These are phyloP conservation scores for Mucuna pruriens DNA, from an alignment of 306 rosid genomes.

Conservation along the genomic window DNA sequence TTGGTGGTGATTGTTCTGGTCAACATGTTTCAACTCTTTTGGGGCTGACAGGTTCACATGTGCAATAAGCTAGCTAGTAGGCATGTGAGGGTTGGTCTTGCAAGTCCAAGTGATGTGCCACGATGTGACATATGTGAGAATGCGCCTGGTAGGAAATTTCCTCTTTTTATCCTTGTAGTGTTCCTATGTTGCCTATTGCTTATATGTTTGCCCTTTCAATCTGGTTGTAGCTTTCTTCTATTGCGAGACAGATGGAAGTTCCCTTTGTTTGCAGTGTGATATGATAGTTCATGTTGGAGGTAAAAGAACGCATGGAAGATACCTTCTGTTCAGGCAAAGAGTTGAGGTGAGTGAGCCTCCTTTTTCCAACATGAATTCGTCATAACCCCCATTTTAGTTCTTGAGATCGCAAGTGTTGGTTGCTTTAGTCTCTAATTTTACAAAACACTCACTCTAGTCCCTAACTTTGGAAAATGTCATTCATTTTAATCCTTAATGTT, in stretches of 20 bases:
- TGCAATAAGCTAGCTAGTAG: constrained; percentile 97
- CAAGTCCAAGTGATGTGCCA: constrained; percentile 90
- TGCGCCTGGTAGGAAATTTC: constrained; percentile 75
- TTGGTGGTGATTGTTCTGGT: constrained; percentile 28
- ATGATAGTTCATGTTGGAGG: constrained; percentile 98
- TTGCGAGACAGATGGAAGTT: constrained; percentile 95
- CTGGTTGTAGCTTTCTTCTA: constrained; percentile 88
- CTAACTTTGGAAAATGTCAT: background rate
- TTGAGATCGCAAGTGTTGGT: too few relatives aligned
- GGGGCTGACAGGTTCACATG: constrained; percentile 81
- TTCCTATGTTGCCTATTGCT: constrained; percentile 30
- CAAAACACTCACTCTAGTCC: background rate
- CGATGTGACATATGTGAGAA: constrained; percentile 95
- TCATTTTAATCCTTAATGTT: background rate
- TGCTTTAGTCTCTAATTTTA: background rate
- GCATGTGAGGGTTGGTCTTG: constrained; percentile 96
- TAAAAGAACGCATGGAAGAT: constrained; percentile 97
- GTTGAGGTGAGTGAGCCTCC: constrained; percentile 72
- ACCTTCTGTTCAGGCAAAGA: constrained; percentile 89
- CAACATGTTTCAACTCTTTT: constrained; percentile 24
- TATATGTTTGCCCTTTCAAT: constrained; percentile 38
- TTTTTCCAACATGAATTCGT: constrained; percentile 15
- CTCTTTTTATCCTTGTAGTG: background rate
- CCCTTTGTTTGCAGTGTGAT: constrained; percentile 97
- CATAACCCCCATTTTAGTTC: background rate